Conservation (phyloP, 768 basidiomycete species). For the Lactarius akahatsu region DNA sequence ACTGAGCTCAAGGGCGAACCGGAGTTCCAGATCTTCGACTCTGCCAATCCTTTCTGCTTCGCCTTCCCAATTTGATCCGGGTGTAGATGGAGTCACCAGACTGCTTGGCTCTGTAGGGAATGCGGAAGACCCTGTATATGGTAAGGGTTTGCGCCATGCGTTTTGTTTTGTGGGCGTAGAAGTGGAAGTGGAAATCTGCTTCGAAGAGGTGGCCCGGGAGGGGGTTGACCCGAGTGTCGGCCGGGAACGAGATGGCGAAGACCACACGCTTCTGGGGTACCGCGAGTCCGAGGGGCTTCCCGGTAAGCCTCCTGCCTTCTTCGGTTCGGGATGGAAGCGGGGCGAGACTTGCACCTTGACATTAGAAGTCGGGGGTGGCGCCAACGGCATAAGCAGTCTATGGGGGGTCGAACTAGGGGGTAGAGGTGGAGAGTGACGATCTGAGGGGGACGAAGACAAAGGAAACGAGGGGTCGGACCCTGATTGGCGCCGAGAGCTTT, state of each 20-base stretch:
- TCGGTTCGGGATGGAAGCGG: conserved; percentile 48
- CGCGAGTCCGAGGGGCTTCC: conserved; percentile 31
- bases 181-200: conserved; percentile 22
- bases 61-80: conserved; percentile 5
- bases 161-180: conserved; percentile 32
- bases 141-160: conserved; percentile 38
- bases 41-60: conserved; percentile 15
- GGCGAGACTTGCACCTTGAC: conserved; percentile 57
- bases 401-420: conserved; percentile 22
- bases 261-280: conserved; percentile 25
- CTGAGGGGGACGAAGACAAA: conserved; percentile 17
- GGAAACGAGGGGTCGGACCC: conserved; percentile 11
- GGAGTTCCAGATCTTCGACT: conserved; percentile 28
- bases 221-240: conserved; percentile 28
- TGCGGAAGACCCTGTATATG: conserved; percentile 28
- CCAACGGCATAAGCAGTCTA: conserved; percentile 25
- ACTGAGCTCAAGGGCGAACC: conserved; percentile 28
- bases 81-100: background rate
- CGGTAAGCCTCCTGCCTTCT: conserved; percentile 46
- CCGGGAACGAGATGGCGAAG: background rate
- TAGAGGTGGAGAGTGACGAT: conserved; percentile 26
- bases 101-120: background rate
- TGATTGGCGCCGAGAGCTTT: conserved; percentile 18
- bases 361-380: conserved; percentile 41
- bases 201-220: conserved; percentile 27